Evolutionary conservation across 306 rosid species (phyloP), one percentile per base, ranked within the genome.

Genomic region (Malus domestica): DNA sequence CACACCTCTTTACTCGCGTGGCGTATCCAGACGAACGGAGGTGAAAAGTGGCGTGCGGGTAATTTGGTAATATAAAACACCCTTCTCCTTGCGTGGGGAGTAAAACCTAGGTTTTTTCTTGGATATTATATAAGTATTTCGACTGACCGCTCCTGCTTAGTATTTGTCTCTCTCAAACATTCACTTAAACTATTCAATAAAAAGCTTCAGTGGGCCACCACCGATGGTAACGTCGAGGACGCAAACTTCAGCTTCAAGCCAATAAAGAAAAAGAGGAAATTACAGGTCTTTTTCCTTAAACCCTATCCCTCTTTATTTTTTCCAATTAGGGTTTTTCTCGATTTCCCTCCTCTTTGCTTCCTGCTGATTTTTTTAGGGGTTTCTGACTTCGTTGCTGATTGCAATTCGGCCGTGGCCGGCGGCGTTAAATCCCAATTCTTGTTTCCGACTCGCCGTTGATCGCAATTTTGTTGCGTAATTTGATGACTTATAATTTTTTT

Each of bases 151-250:
- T 13, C 14, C 27, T 27, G 20, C 38, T 5, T 58, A 22, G 63
- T 22, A n/a, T 15, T 22, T 35, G 40, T 20, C 57, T 18, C 16
- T 13, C 57, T 51, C 62, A 23, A 57, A 57, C 4, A 7, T n/a
- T 57, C 62, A 61, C 63, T 49, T 15, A 5, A 14, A 58, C 4
- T 22, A 61, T 19, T 66, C 70, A 66, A 18, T 66, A 33, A n/a
- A 55, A 57, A 57, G 46, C 67, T 38, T 62, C 40, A 22, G 54
- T 73, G 77, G 77, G 44, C 69, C 69, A 60, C 77, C 77, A 73
- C 77, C 68, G 57, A 60, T 73, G 63, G 52, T 49, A 22, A 66
- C 8, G 66, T 44, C 68, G 64, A 66, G 63, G 79, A n/a, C 38
- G 51, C 59, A 20, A 42, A 23, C 38, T n/a, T 1, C 68, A 51